A percentile compares a stretch with the other conserved stretches of the same genome.
Evolutionary conservation across 176 grass and related monocot genomes (phyloP).

Genomic region (Poa pratensis): DNA sequence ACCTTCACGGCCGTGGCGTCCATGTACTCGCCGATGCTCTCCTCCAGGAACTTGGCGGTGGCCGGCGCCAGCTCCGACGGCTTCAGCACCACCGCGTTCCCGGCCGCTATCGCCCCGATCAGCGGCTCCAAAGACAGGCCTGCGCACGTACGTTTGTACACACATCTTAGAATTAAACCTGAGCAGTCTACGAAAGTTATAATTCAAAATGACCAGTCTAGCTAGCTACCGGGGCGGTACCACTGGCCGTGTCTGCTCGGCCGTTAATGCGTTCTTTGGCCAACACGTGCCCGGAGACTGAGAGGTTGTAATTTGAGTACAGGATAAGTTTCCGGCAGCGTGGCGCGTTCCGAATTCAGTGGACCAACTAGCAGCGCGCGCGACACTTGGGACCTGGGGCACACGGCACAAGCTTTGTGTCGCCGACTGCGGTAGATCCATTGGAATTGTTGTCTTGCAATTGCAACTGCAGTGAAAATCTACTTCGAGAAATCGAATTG

Average conservation of each 20-base stretch:
- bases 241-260: neutral
- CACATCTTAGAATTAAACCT: too few relatives aligned
- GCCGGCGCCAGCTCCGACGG: slow-evolving; percentile 84
- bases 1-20: slow-evolving; percentile 77
- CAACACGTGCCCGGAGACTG: neutral
- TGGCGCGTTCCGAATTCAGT: neutral
- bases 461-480: neutral
- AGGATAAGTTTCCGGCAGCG: neutral
- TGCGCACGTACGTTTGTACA: slow-evolving; percentile 19
- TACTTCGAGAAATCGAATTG: neutral
- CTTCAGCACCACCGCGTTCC: slow-evolving; percentile 79
- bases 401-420: neutral
- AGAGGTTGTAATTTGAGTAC: neutral
- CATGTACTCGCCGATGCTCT: slow-evolving; percentile 61
- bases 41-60: slow-evolving; percentile 59
- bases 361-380: neutral
- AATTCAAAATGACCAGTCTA: neutral
- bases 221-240: neutral
- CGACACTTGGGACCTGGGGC: neutral
- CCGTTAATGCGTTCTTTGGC: neutral
- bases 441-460: neutral
- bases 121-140: slow-evolving; percentile 88
- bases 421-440: neutral
- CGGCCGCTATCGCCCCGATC: slow-evolving; percentile 80
- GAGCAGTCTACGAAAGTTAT: too few relatives aligned